Evolutionary conservation across 23 red algal species (phyloP), one percentile per base, ranked within the genome.

Genomic region (Pyropia yezoensis): DNA sequence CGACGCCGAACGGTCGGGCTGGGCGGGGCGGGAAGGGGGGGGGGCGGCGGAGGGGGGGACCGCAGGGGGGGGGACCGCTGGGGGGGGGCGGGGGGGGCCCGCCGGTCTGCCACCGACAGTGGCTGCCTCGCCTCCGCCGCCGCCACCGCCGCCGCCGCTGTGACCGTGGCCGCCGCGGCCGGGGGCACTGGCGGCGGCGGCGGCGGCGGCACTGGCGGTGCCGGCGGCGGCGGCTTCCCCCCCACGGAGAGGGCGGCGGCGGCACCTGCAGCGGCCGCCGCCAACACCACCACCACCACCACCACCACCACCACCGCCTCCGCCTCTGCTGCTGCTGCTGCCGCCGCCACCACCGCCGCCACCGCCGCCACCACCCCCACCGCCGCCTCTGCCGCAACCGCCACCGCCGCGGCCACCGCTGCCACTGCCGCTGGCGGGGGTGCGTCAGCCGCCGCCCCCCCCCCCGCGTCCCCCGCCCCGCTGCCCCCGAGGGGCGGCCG

Each of bases 121-220:
- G 34, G 14, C 16, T 33, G 5, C 2, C 34, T 20, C 29, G 22
- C 20, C 0, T 14, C n/a, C 21, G n/a, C n/a, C 4, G 30, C 61
- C 61, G 18, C 5, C 61, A n/a, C 14, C n/a, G 61, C 2, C 61
- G 30, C 2, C 20, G 61, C 7, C 18, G 18, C 66, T 30, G 23
- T 69, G 0, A 0, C 25, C 16, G 23, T 66, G 33, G 3, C 32
- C 23, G 33, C 15, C 45, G 0, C 33, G 7, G 24, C 23, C 69
- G 79, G 79, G 57, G 67, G 79, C 16, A 83, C 66, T 32, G 52
- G 28, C 17, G 66, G 58, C 49, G 79, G 67, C 18, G 28, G 67
- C 25, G 26, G 19, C 2, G 72, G 54, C 62, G 72, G 54, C 65
- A 83, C 66, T 39, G 79, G 63, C 70, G 68, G 74, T 33, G 79